Evolutionary conservation across 345 rosid species (phyloP), one percentile per base, ranked within the genome.

Genomic region (Citrus mangshanensis): DNA sequence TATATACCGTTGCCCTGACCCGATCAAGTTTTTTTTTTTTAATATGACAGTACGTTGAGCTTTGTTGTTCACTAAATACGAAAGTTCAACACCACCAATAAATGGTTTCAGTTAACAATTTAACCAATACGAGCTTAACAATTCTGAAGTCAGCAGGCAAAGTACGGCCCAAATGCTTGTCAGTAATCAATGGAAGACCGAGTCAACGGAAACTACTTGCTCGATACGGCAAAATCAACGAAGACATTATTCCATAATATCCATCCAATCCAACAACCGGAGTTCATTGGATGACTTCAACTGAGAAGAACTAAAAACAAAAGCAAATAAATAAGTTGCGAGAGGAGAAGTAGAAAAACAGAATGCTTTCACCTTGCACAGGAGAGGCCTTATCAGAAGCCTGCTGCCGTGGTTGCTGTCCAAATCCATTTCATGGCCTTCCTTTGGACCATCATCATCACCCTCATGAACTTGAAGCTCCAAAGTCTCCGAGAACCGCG

Each of bases 321-420:
- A 21, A 63, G 42, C 24, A 63, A 73, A 74, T 68, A 67, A 62
- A 51, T 8, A 16, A n/a, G 13, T 24, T 6, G 75, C 35, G 22
- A 25, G 25, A 54, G 76, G 49, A 28, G n/a, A 37, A 30, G 55
- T 27, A 67, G 46, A 32, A 74, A 28, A 59, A 16, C 35, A 62
- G 46, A 51, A 92, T 91, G 98, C 49, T 28, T 73, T 82, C 92
- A 69, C 79, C 86, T 55, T 62, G 89, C 79, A 64, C 74, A 19
- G 77, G 83, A 76, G 89, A 91, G 63, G 86, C 82, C 80, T 80
- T 46, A 46, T 46, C 92, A 24, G 82, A 85, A 76, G 82, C 72
- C 70, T 87, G 94, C 73, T 87, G 86, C 37, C 80, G 75, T 54
- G 93, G 90, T 35, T 92, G 94, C 59, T 92, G 91, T 72, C 83